Percentiles rank a stretch among this genome's conserved stretches.
Evolutionary conservation across 257 asterid genomes (phyloP).

Genomic region (Thymus mandschuricus): DNA sequence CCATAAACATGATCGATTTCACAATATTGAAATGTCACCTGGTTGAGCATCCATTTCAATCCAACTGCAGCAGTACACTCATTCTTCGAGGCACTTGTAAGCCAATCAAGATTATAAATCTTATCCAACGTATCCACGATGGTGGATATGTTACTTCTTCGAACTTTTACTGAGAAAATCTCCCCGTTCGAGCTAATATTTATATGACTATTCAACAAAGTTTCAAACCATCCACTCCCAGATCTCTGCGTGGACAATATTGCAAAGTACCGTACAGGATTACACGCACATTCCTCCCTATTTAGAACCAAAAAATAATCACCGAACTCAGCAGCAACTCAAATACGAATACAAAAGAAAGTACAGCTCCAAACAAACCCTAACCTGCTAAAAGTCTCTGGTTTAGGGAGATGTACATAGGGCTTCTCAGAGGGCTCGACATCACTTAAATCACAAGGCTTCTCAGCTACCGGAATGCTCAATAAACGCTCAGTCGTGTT

Average conservation of each 20-base stretch:
- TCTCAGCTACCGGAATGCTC: conserved; percentile 49
- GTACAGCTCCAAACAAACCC: conserved; percentile 9
- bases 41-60: conserved; percentile 97
- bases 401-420: conserved; percentile 75
- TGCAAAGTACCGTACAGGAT: conserved; percentile 80
- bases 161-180: conserved; percentile 79
- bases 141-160: conserved; percentile 67
- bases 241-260: conserved; percentile 92
- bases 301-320: conserved; percentile 31
- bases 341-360: conserved; percentile 3
- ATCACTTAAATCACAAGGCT: conserved; percentile 52
- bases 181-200: conserved; percentile 95
- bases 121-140: conserved; percentile 71
- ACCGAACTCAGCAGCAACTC: conserved; percentile 19
- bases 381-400: conserved; percentile 77
- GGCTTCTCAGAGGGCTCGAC: conserved; percentile 65
- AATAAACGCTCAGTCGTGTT: conserved; percentile 38
- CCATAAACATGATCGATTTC: conserved; percentile 9
- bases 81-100: conserved; percentile 85
- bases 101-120: conserved; percentile 73
- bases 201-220: conserved; percentile 74
- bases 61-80: conserved; percentile 98
- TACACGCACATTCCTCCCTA: conserved; percentile 85
- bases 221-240: conserved; percentile 98
- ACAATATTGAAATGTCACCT: conserved; percentile 45